Evolutionary conservation across 306 rosid genomes (phyloP), one percentile per base, ranked within the genome.

Genomic region (Cotoneaster glaucophyllus): DNA sequence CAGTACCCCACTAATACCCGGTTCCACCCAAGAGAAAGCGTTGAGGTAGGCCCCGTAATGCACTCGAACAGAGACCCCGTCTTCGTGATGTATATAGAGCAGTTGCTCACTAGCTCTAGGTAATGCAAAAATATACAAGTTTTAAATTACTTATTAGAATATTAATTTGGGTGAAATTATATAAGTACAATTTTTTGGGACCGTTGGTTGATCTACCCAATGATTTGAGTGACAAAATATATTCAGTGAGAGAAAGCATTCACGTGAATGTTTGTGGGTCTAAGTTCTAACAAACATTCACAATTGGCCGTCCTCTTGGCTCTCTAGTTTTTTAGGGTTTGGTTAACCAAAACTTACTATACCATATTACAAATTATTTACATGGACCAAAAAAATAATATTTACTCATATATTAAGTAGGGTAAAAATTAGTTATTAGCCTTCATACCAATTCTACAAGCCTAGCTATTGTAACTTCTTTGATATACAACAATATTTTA

Each of bases 231-330:
- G 82, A 80, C 77, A 77, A 68, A 17, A 25, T 17, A 63, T 25
- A 34, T 58, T 24, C 44, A 61, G 9, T 69, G 71, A 64, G 52
- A 44, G 58, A 0, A 25, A 41, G 41, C 54, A 69, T 74, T 88
- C 93, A 86, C 83, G 86, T 82, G 88, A 74, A 86, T 82, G 78
- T 74, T 71, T 74, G 85, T 82, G 79, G 77, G 86, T 64, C 82
- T 74, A 79, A 77, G 74, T 82, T 71, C 77, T 67, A 76, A 72
- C 81, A 78, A 72, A 80, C 84, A 82, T 76, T 84, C 81, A 76
- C 59, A 78, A 72, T 61, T 61, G 67, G 78, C 77, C 69, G 25
- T 48, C 19, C 2, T 14, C 68, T 45, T 58, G 17, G 5, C 11
- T 26, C 67, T 63, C 39, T 15, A 26, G 39, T 48, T 45, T 45